Conservation (phyloP, 345 rosid genomes). For the Eucalyptus decipiens region DNA sequence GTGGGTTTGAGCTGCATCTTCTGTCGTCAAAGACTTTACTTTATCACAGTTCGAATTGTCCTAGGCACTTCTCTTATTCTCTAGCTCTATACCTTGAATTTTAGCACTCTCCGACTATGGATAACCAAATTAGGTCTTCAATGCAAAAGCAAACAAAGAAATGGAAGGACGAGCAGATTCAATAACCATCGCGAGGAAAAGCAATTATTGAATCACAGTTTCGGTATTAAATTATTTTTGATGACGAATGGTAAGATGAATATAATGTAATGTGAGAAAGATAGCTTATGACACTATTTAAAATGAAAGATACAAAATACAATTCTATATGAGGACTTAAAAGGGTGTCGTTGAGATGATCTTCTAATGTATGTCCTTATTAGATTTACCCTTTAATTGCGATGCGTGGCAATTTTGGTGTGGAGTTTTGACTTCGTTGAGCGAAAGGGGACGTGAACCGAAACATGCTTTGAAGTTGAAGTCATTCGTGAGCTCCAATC, state of each 20-base stretch:
- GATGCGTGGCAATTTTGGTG: no score
- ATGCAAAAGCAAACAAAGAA: background rate
- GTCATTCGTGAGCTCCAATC: background rate
- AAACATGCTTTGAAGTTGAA: background rate
- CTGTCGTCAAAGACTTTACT: background rate
- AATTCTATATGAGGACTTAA: background rate
- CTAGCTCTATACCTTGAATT: background rate
- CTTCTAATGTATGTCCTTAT: background rate
- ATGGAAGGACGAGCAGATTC: background rate
- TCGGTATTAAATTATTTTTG: background rate
- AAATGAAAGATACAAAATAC: background rate
- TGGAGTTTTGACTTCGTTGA: background rate
- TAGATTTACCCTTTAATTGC: background rate
- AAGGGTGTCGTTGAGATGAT: background rate
- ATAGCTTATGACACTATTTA: background rate
- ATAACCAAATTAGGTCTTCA: background rate
- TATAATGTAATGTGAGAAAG: background rate
- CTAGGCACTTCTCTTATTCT: background rate
- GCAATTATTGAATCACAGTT: background rate
- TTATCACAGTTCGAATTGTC: background rate
- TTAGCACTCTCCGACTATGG: no score
- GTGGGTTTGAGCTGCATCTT: background rate
- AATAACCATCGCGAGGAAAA: background rate
- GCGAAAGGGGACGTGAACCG: background rate
- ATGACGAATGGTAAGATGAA: background rate